Percentiles rank a stretch among this genome's conserved stretches.
phyloP scores from a whole-genome alignment of 1,139 yeast species.

The Yamadazyma kanchanaburiensis region DNA sequence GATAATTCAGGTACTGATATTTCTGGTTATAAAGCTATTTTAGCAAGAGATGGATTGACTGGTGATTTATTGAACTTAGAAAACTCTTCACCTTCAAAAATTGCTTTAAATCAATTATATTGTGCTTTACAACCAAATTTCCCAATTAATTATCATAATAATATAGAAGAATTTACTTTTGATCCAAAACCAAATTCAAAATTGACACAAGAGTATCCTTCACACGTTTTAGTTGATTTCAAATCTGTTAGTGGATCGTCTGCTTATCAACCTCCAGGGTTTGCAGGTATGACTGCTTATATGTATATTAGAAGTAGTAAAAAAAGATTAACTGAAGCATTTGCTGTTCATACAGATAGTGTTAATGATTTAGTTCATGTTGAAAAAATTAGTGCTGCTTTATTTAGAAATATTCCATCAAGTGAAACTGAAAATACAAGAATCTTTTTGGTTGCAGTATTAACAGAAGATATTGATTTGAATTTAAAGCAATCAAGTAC shows the following conservation, averaged over 20 bases:
- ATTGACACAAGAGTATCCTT: conserved; percentile 55
- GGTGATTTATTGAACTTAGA: conserved; percentile 59
- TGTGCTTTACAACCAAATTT: conserved; percentile 73
- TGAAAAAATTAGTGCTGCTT: conserved; percentile 72
- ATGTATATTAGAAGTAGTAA: conserved; percentile 67
- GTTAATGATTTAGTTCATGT: conserved; percentile 58
- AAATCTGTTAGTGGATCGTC: conserved; percentile 66
- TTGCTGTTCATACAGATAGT: conserved; percentile 61
- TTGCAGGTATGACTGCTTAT: conserved; percentile 69
- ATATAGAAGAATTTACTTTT: conserved; percentile 30
- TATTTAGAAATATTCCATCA: conserved; percentile 77
- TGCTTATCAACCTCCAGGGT: conserved; percentile 62
- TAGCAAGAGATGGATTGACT: conserved; percentile 57
- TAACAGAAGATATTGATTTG: conserved; percentile 58
- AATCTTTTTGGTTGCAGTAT: conserved; percentile 64
- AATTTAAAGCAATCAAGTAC: conserved; percentile 20
- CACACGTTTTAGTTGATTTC: conserved; percentile 79
- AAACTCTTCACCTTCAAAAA: conserved; percentile 45
- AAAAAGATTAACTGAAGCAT: conserved; percentile 74
- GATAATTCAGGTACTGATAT: conserved; percentile 53
- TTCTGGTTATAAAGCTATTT: conserved; percentile 71
- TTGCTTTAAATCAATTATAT: conserved; percentile 68
- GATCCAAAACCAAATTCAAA: conserved; percentile 45
- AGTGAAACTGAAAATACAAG: conserved; percentile 59
- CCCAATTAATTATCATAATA: conserved; percentile 49